Evolutionary conservation across 2,329 filamentous ascomycete species (phyloP), one percentile per base, ranked within the genome.

Genomic region (Botrytis paeoniae): DNA sequence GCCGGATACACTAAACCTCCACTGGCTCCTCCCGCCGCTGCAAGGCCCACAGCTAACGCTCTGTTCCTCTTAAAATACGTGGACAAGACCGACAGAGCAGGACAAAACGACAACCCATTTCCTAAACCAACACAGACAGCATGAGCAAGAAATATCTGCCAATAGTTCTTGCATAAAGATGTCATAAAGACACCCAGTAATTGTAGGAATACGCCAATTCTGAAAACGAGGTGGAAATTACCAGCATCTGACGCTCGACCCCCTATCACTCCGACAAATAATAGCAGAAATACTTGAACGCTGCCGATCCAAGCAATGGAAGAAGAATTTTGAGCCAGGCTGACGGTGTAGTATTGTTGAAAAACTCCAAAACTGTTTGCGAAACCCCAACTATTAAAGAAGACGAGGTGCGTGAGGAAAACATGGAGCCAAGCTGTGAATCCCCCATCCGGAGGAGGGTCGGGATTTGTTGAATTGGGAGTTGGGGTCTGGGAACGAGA

Each of bases 1-100:
- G 82, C 80, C 4, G 81, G 81, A 77, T 77, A 82, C 48, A 82
- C 73, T 8, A 83, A 74, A 4, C 80, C 80, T 20, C 81, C 80
- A 16, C 81, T 73, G 0, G 80, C 80, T 14, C 79, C 80, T 1
- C 81, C 81, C 3, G 79, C 77, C 10, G 62, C 77, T 65, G 62
- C 77, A 63, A 72, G 76, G 51, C 72, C 80, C 69, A 74, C 74
- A 69, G 80, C 71, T 10, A 75, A 68, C 5, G 64, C 75, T 1
- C 77, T 76, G 29, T 73, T 65, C 10, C 45, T 70, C 3, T 61
- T n/a, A 39, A 79, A 78, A 62, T 74, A 75, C 20, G 65, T 73
- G 1, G 10, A 39, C 25, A 41, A 39, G 1, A 69, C 51, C 2
- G 74, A 73, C 14, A 79, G 62, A 65, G 72, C 79, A 74, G 68